Base-by-base conservation (phyloP, 2,329 filamentous ascomycete species). In the Penicillium nordicum region DNA sequence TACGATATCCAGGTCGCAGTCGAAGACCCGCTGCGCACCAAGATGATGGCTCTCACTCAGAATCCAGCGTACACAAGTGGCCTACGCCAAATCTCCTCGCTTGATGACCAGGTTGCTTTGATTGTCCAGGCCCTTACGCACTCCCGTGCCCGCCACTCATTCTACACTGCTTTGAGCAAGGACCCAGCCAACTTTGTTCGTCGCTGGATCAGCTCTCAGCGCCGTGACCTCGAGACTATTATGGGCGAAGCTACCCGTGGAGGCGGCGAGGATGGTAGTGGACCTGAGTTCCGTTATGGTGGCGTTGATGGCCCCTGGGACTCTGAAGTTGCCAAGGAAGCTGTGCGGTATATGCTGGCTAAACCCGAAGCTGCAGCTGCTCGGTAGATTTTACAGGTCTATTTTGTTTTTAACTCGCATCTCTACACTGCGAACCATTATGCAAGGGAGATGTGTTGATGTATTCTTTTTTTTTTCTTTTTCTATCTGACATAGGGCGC, bases 131-230 rank as follows among this genome's bases (percentile, higher is more conserved):
- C 90, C 1, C 83, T 97, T 43, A 83, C 87, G 29, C 86, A 92
- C 63, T 90, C 89, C 27, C 96, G 96, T 71, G 90, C 91, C 25
- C 96, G 96, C 72, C 90, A 96, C 72, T 84, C 87, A 16, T 99
- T 99, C 78, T 88, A 94, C 74, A 86, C 84, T 7, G 85, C 86
- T 5, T 80, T 97, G 61, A 84, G 86, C 57, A 84, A 88, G 61
- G 92, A 97, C 65, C 94, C 94, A 0, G 88, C 89, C 16, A 85
- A 83, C 12, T 97, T 97, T 67, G 82, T 97, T 58, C 86, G 84
- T 62, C 86, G 89, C 68, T 99, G 94, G 94, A 81, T 96, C 50
- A 91, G 87, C 67, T 93, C 88, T 16, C 94, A 99, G 78, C 92
- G 92, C 76, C 83, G 92, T 47, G 93, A 97, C 72, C 79, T 97